Percentiles rank a stretch among this genome's conserved stretches.
phyloP scores from a whole-genome alignment of 169 alveolate genomes.

The Cryptosporidium baileyi region DNA sequence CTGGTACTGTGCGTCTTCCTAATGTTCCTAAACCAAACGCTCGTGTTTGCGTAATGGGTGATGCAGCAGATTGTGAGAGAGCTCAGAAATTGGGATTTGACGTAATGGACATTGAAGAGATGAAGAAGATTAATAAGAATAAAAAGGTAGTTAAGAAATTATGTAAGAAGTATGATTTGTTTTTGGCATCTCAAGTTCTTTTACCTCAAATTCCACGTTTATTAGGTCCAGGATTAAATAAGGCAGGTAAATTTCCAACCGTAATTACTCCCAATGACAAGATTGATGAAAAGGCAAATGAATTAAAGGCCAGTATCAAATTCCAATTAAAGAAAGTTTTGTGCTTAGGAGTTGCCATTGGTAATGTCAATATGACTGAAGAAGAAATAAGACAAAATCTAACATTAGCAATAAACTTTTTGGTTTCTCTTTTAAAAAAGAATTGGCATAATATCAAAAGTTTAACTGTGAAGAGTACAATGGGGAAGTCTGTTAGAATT shows the following conservation, averaged over 20 bases:
- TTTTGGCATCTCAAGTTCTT: conserved; percentile 98
- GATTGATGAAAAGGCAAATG: conserved; percentile 95
- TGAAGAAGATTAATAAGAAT: conserved; percentile 98
- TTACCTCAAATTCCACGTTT: conserved; percentile 98
- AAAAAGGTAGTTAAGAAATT: conserved; percentile 97
- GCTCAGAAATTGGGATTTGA: conserved; percentile 95
- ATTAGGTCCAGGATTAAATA: conserved; percentile 98
- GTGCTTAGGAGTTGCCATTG: conserved; percentile 99
- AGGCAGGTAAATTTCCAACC: conserved; percentile 99
- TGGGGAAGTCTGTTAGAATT: conserved; percentile 97
- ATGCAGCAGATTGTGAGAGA: conserved; percentile 98
- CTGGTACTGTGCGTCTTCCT: conserved; percentile 98
- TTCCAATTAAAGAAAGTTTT: conserved; percentile 93
- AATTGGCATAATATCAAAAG: conserved; percentile 98
- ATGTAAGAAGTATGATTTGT: conserved; percentile 94
- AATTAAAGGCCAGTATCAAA: conserved; percentile 91
- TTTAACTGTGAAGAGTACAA: conserved; percentile 97
- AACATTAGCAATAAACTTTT: conserved; percentile 96
- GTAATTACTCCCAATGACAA: conserved; percentile 96
- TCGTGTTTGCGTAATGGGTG: conserved; percentile 98
- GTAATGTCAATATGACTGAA: conserved; percentile 95
- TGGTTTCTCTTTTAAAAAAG: conserved; percentile 97
- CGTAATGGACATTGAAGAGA: conserved; percentile 95
- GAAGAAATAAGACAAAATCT: conserved; percentile 97
- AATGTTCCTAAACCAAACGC: conserved; percentile 94